phyloP scores from a whole-genome alignment of 148 eudicot species.

The Fagopyrum homotropicum region DNA sequence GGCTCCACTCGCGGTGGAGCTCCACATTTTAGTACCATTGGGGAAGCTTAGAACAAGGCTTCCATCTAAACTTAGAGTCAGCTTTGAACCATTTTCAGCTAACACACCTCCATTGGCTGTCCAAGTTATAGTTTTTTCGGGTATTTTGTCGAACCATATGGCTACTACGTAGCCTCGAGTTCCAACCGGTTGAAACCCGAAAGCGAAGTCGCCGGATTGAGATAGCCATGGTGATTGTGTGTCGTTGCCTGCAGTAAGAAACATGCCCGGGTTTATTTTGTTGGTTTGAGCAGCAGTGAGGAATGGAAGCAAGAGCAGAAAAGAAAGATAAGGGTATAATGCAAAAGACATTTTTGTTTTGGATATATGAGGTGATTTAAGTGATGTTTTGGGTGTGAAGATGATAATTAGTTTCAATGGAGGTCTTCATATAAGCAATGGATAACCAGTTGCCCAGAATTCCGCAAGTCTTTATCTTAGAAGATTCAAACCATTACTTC shows the following conservation, averaged over 20 bases:
- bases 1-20: neutral
- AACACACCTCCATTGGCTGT: slow-evolving; percentile 10
- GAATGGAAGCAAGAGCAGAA: neutral
- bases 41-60: slow-evolving; percentile 15
- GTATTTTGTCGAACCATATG: slow-evolving; percentile 24
- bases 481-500: neutral
- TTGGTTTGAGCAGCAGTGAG: neutral
- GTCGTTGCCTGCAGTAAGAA: neutral
- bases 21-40: slow-evolving; percentile 17
- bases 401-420: neutral
- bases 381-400: neutral
- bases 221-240: neutral
- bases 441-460: neutral
- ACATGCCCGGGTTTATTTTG: neutral
- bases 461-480: neutral
- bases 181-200: slow-evolving; percentile 11
- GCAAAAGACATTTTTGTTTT: neutral
- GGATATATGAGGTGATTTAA: too few relatives aligned
- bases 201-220: slow-evolving; percentile 17
- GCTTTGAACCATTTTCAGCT: slow-evolving; percentile 10
- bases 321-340: neutral
- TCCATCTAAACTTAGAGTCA: too few relatives aligned
- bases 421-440: neutral
- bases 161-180: slow-evolving; percentile 15
- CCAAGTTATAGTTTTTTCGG: slow-evolving; percentile 26